Percentiles rank a stretch among this genome's conserved stretches.
phyloP scores from a whole-genome alignment of 2,329 filamentous ascomycete genomes.

The Didymellaceae sp. region DNA sequence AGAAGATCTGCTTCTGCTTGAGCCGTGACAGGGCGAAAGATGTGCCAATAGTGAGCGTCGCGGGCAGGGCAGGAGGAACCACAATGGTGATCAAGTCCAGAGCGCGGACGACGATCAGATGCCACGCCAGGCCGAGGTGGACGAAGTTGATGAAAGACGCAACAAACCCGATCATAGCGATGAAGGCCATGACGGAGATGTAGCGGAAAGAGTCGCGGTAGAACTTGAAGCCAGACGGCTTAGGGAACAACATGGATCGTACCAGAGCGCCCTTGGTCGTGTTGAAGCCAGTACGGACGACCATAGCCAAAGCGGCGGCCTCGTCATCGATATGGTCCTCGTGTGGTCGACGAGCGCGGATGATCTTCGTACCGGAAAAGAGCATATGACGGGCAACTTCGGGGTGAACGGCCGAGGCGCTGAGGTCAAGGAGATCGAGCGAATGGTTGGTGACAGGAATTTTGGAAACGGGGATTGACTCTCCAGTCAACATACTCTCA shows the following conservation, averaged over 20 bases:
- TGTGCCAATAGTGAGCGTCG: conserved; percentile 93
- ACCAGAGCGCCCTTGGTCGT: conserved; percentile 96
- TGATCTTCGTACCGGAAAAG: conserved; percentile 94
- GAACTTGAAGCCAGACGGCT: conserved; percentile 98
- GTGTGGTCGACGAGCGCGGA: conserved; percentile 86
- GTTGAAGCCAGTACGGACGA: conserved; percentile 93
- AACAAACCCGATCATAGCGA: conserved; percentile 85
- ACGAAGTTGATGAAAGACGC: conserved; percentile 95
- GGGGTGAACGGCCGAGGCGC: conserved; percentile 80
- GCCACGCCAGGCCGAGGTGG: conserved; percentile 80
- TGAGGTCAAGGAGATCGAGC: conserved; percentile 76
- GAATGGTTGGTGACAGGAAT: conserved; percentile 81
- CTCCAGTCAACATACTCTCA: conserved; percentile 97
- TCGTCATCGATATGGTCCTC: conserved; percentile 86
- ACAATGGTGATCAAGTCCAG: conserved; percentile 97
- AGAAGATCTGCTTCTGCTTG: conserved; percentile 91
- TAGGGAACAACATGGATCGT: conserved; percentile 97
- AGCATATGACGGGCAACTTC: conserved; percentile 88
- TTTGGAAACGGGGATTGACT: conserved; percentile 97
- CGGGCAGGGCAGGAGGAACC: conserved; percentile 91
- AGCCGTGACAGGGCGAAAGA: conserved; percentile 90
- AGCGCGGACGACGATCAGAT: conserved; percentile 88
- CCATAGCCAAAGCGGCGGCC: conserved; percentile 88
- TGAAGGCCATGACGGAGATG: conserved; percentile 91
- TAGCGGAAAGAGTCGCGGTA: conserved; percentile 98